These are phyloP conservation scores for Ganoderma lucidum DNA, from an alignment of 1,284 basidiomycete species.

Conservation along the genomic window DNA sequence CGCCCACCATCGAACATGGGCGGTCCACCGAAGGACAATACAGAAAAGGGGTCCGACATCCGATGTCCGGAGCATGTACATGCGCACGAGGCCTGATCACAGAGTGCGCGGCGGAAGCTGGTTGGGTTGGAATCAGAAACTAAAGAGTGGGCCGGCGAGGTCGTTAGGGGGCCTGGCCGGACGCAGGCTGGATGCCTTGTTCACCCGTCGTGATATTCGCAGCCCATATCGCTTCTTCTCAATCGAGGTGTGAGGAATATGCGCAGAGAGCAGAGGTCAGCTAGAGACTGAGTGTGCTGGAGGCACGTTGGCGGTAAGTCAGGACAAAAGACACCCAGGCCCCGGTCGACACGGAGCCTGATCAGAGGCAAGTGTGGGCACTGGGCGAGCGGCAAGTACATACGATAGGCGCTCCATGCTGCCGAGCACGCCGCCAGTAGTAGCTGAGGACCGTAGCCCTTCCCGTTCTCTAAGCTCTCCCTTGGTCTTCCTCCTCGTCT, in stretches of 20 bases:
- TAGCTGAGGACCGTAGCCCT: background rate
- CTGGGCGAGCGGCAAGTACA: background rate
- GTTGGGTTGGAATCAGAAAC: background rate
- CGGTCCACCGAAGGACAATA: background rate
- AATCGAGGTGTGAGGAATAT: background rate
- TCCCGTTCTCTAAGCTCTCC: background rate
- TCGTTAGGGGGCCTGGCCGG: background rate
- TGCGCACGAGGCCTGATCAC: background rate
- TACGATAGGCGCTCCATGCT: background rate
- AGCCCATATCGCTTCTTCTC: background rate
- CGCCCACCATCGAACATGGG: background rate
- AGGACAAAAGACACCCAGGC: background rate
- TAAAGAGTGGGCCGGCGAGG: background rate
- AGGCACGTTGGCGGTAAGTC: background rate
- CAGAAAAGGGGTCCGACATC: background rate
- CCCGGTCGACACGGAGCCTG: background rate
- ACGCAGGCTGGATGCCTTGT: background rate
- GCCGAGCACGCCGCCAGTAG: background rate
- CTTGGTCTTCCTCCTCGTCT: background rate
- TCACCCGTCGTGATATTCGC: background rate
- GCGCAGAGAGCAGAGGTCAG: background rate
- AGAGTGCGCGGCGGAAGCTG: background rate
- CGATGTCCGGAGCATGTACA: background rate
- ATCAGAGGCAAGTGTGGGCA: background rate
- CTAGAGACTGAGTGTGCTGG: background rate